These are phyloP conservation scores for Ehretia macrophylla DNA, from an alignment of 257 asterid genomes.

Conservation along the genomic window DNA sequence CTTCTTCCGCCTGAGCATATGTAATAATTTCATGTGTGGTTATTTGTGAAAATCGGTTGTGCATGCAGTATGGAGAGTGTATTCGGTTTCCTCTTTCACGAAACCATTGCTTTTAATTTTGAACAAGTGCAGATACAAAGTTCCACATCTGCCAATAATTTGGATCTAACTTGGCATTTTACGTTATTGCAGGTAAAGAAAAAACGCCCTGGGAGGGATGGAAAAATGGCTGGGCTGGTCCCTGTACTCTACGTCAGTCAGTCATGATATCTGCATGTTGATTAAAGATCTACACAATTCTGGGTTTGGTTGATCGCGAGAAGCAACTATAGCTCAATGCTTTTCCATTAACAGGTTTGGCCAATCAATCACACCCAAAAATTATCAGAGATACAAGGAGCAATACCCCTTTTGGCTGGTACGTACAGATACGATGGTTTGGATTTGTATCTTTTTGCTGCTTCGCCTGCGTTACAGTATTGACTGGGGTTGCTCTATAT, in stretches of 20 bases:
- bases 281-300: too few relatives aligned
- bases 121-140: neutral
- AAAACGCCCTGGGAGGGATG: slow-evolving; percentile 93
- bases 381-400: neutral
- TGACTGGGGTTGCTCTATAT: neutral
- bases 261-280: slow-evolving; percentile 35
- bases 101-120: too few relatives aligned
- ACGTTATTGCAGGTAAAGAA: slow-evolving; percentile 73
- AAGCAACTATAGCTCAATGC: too few relatives aligned
- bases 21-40: too few relatives aligned
- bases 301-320: too few relatives aligned
- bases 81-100: too few relatives aligned
- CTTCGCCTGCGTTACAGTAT: too few relatives aligned
- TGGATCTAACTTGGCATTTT: slow-evolving; percentile 4
- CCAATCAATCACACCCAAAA: neutral
- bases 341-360: too few relatives aligned
- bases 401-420: neutral
- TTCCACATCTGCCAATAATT: neutral
- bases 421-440: neutral
- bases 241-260: slow-evolving; percentile 92
- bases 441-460: neutral
- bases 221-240: slow-evolving; percentile 95
- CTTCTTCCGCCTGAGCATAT: too few relatives aligned
- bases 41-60: too few relatives aligned
- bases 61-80: too few relatives aligned